phyloP scores from a whole-genome alignment of 768 basidiomycete genomes.

The Rhodotorula babjevae region DNA sequence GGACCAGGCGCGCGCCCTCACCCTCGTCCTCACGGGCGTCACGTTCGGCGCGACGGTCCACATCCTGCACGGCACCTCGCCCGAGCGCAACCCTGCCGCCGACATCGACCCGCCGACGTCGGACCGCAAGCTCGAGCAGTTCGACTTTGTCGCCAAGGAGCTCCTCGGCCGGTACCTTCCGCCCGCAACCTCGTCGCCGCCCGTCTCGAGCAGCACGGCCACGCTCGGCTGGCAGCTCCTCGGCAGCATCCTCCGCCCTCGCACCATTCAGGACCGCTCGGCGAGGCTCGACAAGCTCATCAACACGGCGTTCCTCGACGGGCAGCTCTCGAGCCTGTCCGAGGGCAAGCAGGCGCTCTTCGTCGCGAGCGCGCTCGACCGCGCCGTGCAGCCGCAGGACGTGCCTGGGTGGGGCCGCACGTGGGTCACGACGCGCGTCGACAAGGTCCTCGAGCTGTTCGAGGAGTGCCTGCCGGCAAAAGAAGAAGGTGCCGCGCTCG shows the following conservation, averaged over 20 bases:
- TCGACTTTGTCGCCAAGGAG: slow-evolving; percentile 1
- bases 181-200: neutral
- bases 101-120: neutral
- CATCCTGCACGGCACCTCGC: neutral
- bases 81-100: neutral
- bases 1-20: slow-evolving; percentile 23
- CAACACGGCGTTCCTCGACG: slow-evolving; percentile 31
- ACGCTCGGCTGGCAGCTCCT: slow-evolving; percentile 16
- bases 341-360: neutral
- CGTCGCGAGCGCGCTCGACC: slow-evolving; percentile 1
- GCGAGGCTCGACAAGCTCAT: slow-evolving; percentile 28
- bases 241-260: slow-evolving; percentile 12
- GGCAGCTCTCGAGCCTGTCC: neutral
- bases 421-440: slow-evolving; percentile 14
- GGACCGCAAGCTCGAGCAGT: slow-evolving; percentile 4
- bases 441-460: slow-evolving; percentile 16
- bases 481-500: neutral
- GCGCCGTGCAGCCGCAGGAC: neutral
- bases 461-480: neutral
- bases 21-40: neutral
- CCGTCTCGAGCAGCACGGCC: neutral
- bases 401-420: slow-evolving; percentile 14
- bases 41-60: slow-evolving; percentile 22
- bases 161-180: neutral
- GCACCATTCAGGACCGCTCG: neutral